A percentile compares a stretch with the other conserved stretches of the same genome.
These are phyloP conservation scores for Daldinia vernicosa DNA, from an alignment of 495 filamentous ascomycete species.

Conservation along the genomic window DNA sequence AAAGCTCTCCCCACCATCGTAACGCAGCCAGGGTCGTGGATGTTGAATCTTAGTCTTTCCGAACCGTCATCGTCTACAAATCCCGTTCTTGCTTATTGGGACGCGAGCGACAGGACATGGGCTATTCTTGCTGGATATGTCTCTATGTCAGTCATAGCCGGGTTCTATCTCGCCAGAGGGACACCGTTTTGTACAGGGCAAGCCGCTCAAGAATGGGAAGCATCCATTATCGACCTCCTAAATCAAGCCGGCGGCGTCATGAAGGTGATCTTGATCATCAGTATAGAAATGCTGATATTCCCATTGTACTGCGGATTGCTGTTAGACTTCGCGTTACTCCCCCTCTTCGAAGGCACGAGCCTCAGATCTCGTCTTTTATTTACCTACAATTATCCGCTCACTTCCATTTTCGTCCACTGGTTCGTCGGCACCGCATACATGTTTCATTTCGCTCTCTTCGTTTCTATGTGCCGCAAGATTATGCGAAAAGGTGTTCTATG, in stretches of 20 bases:
- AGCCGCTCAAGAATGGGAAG: constrained; percentile 76
- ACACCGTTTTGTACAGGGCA: constrained; percentile 70
- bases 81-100: constrained; percentile 77
- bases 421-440: constrained; percentile 99
- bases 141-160: constrained; percentile 74
- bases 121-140: constrained; percentile 85
- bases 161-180: constrained; percentile 77
- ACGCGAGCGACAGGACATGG: constrained; percentile 75
- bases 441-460: constrained; percentile 99
- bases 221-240: constrained; percentile 80
- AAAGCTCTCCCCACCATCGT: constrained; percentile 11
- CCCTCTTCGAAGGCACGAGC: constrained; percentile 83
- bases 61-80: constrained; percentile 56
- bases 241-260: constrained; percentile 94
- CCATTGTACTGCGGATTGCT: constrained; percentile 94
- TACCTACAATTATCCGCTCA: constrained; percentile 76
- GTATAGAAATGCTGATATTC: constrained; percentile 98
- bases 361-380: constrained; percentile 79
- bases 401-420: constrained; percentile 96
- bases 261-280: constrained; percentile 98
- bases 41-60: constrained; percentile 59
- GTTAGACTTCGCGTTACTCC: constrained; percentile 86
- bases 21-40: constrained; percentile 53
- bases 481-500: constrained; percentile 92
- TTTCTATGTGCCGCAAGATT: constrained; percentile 98